phyloP scores from a whole-genome alignment of 192 early-diverging fungal genomes.

The Chytriomyces hyalinus region DNA sequence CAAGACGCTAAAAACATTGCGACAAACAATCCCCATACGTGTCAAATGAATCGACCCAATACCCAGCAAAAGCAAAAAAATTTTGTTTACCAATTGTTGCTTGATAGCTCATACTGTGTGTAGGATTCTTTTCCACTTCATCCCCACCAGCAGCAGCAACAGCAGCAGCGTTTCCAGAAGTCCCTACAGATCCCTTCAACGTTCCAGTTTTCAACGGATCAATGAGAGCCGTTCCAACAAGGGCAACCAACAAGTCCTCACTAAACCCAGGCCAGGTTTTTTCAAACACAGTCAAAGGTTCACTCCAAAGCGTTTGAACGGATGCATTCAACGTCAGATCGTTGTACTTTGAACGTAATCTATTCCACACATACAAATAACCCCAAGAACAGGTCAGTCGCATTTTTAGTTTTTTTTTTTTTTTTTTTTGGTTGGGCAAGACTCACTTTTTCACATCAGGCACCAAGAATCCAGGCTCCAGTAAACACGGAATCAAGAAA shows the following conservation, averaged over 20 bases:
- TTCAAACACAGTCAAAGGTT: conserved; percentile 42
- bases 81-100: conserved; percentile 15
- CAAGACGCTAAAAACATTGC: conserved; percentile 28
- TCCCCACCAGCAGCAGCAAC: conserved; percentile 2
- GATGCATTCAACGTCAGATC: conserved; percentile 4
- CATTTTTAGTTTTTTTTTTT: conserved; percentile 26
- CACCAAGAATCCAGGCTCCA: conserved; percentile 45
- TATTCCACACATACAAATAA: neutral
- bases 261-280: conserved; percentile 47
- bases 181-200: neutral
- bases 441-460: conserved; percentile 36
- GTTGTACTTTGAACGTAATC: conserved; percentile 26
- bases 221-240: conserved; percentile 31
- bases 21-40: neutral
- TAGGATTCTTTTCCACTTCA: neutral
- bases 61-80: neutral
- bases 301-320: conserved; percentile 38
- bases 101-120: conserved; percentile 9
- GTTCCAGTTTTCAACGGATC: neutral
- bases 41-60: no score
- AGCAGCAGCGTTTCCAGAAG: neutral
- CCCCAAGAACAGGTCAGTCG: neutral
- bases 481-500: conserved; percentile 44
- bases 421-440: neutral
- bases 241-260: conserved; percentile 43